Conservation (phyloP, 129 eudicot genomes). For the Mikania micrantha region DNA sequence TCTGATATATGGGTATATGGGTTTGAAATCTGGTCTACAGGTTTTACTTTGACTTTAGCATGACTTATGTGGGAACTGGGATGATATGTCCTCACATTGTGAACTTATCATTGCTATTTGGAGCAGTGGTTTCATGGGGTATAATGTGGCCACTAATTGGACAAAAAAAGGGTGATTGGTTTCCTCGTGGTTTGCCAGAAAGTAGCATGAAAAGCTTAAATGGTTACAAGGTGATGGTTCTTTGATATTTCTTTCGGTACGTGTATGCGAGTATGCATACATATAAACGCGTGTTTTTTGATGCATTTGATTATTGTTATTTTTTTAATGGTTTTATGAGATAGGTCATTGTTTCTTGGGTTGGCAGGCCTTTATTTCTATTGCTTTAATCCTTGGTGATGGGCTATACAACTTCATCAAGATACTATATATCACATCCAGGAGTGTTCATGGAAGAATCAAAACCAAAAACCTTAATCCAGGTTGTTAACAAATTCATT, state of each 20-base stretch:
- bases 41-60: slow-evolving; percentile 59
- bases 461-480: slow-evolving; percentile 30
- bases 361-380: slow-evolving; percentile 68
- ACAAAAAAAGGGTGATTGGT: slow-evolving; percentile 54
- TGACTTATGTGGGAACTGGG: slow-evolving; percentile 62
- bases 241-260: not conserved
- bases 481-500: slow-evolving; percentile 18
- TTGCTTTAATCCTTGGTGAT: slow-evolving; percentile 75
- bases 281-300: no score
- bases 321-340: not conserved
- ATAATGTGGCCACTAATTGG: slow-evolving; percentile 60
- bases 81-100: slow-evolving; percentile 63
- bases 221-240: slow-evolving; percentile 52
- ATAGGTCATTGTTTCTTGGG: slow-evolving; percentile 13
- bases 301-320: not conserved
- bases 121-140: slow-evolving; percentile 63
- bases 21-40: slow-evolving; percentile 8
- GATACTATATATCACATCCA: slow-evolving; percentile 45
- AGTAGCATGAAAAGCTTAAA: slow-evolving; percentile 56
- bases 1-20: not conserved
- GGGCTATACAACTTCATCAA: slow-evolving; percentile 73
- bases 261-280: no score
- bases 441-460: slow-evolving; percentile 41
- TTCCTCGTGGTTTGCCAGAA: slow-evolving; percentile 26
- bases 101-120: slow-evolving; percentile 47